Conservation (phyloP, 768 basidiomycete genomes). For the Plicaturopsis crispa region DNA sequence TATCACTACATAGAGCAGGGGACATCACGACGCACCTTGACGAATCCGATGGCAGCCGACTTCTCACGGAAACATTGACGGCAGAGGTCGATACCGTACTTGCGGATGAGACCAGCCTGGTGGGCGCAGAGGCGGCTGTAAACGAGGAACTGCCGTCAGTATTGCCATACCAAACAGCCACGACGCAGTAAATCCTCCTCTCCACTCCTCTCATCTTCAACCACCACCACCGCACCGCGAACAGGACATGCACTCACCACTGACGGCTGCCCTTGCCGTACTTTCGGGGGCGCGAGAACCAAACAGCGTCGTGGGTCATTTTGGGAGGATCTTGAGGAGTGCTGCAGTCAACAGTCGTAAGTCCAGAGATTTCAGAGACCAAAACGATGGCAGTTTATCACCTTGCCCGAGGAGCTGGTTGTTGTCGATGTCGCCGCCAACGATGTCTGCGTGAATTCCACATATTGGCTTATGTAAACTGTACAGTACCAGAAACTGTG, state of each 20-base stretch:
- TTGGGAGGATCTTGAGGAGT: constrained; percentile 24
- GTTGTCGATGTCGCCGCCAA: no score
- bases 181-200: no score
- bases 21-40: constrained; percentile 58
- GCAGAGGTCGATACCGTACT: constrained; percentile 95
- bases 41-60: constrained; percentile 86
- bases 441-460: no score
- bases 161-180: constrained; percentile 2
- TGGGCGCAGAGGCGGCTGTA: constrained; percentile 90
- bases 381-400: no score
- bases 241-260: constrained; percentile 49
- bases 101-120: constrained; percentile 96
- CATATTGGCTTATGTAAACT: no score
- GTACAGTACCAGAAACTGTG: no score
- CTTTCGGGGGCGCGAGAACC: constrained; percentile 95
- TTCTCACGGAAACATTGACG: constrained; percentile 99
- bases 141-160: constrained; percentile 1
- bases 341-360: no score
- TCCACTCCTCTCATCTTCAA: no score
- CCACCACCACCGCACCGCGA: no score
- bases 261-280: constrained; percentile 94
- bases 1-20: background rate
- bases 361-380: no score
- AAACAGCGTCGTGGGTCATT: constrained; percentile 98
- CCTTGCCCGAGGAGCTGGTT: no score